Evolutionary conservation across 148 eudicot species (phyloP).

Genomic region (Camellia granthamiana): DNA sequence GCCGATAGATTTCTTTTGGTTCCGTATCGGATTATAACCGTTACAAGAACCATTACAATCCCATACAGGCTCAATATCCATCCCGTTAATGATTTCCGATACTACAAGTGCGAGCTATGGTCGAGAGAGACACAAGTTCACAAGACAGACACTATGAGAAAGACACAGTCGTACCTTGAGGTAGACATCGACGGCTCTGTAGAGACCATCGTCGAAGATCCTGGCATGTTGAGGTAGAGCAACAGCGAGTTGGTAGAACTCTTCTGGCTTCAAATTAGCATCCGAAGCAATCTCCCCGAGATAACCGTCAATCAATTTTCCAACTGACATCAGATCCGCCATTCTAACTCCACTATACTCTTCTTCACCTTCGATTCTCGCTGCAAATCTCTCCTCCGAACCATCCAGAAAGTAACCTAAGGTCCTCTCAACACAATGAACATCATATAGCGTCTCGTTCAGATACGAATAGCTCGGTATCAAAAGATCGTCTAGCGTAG

Average conservation of each 20-base stretch:
- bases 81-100: too few relatives aligned
- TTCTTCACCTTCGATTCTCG: slow-evolving; percentile 32
- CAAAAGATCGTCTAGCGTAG: slow-evolving; percentile 76
- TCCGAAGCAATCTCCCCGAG: slow-evolving; percentile 90
- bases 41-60: too few relatives aligned
- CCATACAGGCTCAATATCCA: too few relatives aligned
- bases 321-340: slow-evolving; percentile 61
- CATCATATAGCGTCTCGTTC: slow-evolving; percentile 86
- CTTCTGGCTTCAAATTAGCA: slow-evolving; percentile 66
- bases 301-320: slow-evolving; percentile 87
- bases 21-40: too few relatives aligned
- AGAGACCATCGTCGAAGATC: slow-evolving; percentile 78
- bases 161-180: slow-evolving; percentile 54
- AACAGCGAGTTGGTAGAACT: slow-evolving; percentile 54
- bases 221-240: slow-evolving; percentile 75
- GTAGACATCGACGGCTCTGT: slow-evolving; percentile 86
- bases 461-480: slow-evolving; percentile 94
- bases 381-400: slow-evolving; percentile 31
- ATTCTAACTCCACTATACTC: slow-evolving; percentile 36
- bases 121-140: too few relatives aligned
- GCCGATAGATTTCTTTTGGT: too few relatives aligned
- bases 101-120: too few relatives aligned
- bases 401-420: slow-evolving; percentile 50
- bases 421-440: slow-evolving; percentile 84
- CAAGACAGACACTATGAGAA: too few relatives aligned